Conservation (phyloP, 2,329 filamentous ascomycete species). For the Elsinoe ampelina region DNA sequence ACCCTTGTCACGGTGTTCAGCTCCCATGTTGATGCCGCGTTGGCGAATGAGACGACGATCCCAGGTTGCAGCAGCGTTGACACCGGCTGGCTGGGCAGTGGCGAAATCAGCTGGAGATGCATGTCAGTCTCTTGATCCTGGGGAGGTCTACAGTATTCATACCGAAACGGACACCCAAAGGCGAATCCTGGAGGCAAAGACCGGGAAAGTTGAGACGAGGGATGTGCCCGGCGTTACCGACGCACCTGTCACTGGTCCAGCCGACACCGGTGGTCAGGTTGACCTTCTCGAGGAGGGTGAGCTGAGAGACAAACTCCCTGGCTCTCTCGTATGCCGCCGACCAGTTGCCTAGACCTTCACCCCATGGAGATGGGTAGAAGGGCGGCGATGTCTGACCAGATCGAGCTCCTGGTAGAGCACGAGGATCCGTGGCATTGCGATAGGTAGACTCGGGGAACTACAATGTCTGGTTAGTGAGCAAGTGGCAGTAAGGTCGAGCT, state of each 20-base stretch:
- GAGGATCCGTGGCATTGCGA: constrained; percentile 21
- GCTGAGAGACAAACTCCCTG: constrained; percentile 66
- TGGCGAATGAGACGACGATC: constrained; percentile 60
- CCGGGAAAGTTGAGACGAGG: constrained; percentile 60
- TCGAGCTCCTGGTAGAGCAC: constrained; percentile 23
- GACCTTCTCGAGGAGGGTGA: constrained; percentile 83
- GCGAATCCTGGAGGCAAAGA: constrained; percentile 81
- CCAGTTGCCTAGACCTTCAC: constrained; percentile 66
- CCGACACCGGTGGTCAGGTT: constrained; percentile 88
- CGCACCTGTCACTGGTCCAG: constrained; percentile 62
- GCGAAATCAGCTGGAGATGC: constrained; percentile 55
- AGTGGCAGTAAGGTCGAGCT: background rate
- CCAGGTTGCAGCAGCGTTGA: constrained; percentile 77
- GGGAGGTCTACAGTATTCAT: constrained; percentile 18
- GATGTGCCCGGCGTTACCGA: constrained; percentile 63
- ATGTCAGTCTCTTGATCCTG: background rate
- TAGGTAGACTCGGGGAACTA: constrained; percentile 23
- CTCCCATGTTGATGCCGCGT: constrained; percentile 64
- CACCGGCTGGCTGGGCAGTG: constrained; percentile 70
- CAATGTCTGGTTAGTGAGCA: background rate
- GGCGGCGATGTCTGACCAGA: constrained; percentile 46
- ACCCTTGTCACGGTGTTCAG: constrained; percentile 66
- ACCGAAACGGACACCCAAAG: constrained; percentile 65
- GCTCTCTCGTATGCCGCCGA: constrained; percentile 66
- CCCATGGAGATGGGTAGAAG: constrained; percentile 81